Conservation (phyloP, 306 rosid genomes). For the Oxytropis ochrocephala region DNA sequence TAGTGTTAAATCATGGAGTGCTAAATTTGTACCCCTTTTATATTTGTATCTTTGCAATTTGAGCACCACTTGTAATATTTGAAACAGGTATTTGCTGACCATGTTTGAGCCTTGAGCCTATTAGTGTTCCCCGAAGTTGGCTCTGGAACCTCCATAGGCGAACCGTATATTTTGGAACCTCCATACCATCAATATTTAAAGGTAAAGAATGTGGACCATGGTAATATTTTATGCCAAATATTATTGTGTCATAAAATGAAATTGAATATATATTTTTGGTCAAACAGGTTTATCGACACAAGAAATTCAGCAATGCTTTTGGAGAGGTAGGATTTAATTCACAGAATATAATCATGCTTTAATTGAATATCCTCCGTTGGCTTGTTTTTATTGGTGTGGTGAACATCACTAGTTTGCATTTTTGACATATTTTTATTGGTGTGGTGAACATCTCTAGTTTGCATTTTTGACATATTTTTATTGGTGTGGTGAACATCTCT, state of each 20-base stretch:
- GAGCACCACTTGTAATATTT: slow-evolving; percentile 4
- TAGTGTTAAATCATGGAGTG: background rate
- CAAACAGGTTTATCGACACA: slow-evolving; percentile 67
- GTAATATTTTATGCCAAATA: background rate
- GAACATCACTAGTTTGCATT: slow-evolving; percentile 9
- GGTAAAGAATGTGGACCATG: slow-evolving; percentile 35
- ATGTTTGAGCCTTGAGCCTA: slow-evolving; percentile 45
- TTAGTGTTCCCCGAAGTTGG: slow-evolving; percentile 55
- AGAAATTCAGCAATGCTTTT: slow-evolving; percentile 80
- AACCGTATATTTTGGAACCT: slow-evolving; percentile 64
- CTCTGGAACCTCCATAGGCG: slow-evolving; percentile 54
- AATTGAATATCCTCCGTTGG: background rate
- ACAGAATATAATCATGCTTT: slow-evolving; percentile 4
- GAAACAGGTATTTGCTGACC: slow-evolving; percentile 57
- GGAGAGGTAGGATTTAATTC: slow-evolving; percentile 63
- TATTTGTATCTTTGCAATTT: slow-evolving; percentile 9
- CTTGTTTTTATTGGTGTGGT: background rate
- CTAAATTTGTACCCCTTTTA: slow-evolving; percentile 3
- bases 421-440: too few species aligned
- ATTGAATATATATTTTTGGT: slow-evolving; percentile 26
- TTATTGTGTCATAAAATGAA: background rate
- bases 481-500: too few species aligned
- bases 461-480: too few species aligned
- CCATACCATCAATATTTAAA: slow-evolving; percentile 58
- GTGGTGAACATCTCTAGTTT: too few species aligned